phyloP scores from a whole-genome alignment of 805 yeast species.

The Metschnikowia rubicola region DNA sequence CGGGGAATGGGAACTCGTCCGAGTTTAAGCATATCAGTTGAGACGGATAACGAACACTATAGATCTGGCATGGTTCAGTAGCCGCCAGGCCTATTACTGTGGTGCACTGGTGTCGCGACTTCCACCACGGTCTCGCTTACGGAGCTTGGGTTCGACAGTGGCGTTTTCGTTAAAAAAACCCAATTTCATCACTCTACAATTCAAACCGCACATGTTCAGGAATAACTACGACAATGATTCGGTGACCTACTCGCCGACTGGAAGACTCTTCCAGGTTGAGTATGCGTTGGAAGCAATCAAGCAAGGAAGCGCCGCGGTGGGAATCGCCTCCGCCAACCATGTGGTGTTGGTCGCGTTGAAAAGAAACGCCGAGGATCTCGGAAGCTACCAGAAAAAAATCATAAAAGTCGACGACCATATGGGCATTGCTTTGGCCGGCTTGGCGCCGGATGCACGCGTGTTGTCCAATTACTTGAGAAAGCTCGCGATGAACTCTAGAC shows the following conservation, averaged over 20 bases:
- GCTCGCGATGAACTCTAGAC: slow-evolving; percentile 82
- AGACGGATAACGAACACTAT: background rate
- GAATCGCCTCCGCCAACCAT: slow-evolving; percentile 78
- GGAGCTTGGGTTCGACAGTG: background rate
- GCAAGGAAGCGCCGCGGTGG: slow-evolving; percentile 97
- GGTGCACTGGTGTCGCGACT: slow-evolving; percentile 9
- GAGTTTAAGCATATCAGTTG: background rate
- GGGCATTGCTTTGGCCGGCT: slow-evolving; percentile 94
- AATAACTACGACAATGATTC: slow-evolving; percentile 98
- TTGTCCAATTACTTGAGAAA: slow-evolving; percentile 84
- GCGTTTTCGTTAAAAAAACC: background rate
- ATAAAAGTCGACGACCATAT: slow-evolving; percentile 88
- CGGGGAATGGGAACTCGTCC: background rate
- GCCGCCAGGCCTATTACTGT: background rate
- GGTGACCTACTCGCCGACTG: slow-evolving; percentile 95
- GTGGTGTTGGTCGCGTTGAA: slow-evolving; percentile 92
- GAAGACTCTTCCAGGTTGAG: slow-evolving; percentile 84
- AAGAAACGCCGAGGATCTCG: slow-evolving; percentile 94
- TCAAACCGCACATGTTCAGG: slow-evolving; percentile 61
- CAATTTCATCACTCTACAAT: background rate
- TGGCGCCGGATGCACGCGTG: slow-evolving; percentile 97
- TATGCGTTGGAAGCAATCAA: slow-evolving; percentile 88
- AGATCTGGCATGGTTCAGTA: background rate
- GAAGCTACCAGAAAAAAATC: slow-evolving; percentile 93
- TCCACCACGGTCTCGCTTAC: no score